Evolutionary conservation across 345 rosid species (phyloP).

Genomic region (Lenwebbia sp.): DNA sequence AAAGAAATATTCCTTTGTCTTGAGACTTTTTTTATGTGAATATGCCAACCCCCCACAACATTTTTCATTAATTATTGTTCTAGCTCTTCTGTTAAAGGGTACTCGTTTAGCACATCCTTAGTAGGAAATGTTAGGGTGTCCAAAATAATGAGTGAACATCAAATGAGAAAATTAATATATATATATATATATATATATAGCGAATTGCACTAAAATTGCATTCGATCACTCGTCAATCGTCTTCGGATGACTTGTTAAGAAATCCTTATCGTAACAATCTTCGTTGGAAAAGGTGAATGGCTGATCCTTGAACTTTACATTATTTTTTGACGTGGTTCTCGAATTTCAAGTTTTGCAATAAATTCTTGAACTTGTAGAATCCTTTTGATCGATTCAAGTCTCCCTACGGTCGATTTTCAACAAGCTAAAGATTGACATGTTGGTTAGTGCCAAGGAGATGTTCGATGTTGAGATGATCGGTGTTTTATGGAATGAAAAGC

Average conservation of each 20-base stretch:
- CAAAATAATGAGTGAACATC: not conserved
- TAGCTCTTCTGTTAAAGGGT: not conserved
- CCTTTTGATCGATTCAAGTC: not conserved
- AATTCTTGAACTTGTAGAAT: not conserved
- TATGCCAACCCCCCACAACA: not conserved
- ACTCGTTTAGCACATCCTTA: not conserved
- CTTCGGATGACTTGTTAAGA: not conserved
- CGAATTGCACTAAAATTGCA: not conserved
- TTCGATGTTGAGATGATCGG: not conserved
- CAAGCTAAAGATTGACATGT: not conserved
- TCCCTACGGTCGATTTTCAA: not conserved
- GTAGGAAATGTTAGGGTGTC: not conserved
- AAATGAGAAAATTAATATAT: not conserved
- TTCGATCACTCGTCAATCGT: not conserved
- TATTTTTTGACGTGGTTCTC: not conserved
- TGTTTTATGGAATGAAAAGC: not conserved
- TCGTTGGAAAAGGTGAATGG: not conserved
- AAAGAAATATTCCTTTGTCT: not conserved
- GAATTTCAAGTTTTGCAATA: not conserved
- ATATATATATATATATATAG: not conserved
- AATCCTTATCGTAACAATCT: not conserved
- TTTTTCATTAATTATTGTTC: not conserved
- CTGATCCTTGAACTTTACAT: not conserved
- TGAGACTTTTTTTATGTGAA: not conserved
- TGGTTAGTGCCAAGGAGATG: not conserved